Evolutionary conservation across 2,329 filamentous ascomycete species (phyloP).

Genomic region (Dactylonectria macrodidyma): DNA sequence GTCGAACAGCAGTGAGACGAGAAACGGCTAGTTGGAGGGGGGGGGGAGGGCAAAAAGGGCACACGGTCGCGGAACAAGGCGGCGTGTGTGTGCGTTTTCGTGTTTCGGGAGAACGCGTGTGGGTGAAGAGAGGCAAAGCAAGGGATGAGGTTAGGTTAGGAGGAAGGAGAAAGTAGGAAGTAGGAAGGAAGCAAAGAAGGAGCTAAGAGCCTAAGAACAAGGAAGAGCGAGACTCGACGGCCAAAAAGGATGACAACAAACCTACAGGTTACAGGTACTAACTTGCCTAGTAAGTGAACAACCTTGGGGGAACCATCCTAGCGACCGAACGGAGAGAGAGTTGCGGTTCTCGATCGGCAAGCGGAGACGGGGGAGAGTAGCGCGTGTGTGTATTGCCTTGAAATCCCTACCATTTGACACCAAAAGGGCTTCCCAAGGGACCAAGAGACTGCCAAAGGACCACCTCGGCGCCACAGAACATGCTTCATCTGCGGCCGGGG

Average conservation of each 20-base stretch:
- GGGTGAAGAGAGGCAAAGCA: constrained; percentile 24
- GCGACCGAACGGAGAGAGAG: constrained; percentile 32
- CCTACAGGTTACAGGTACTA: too few species aligned
- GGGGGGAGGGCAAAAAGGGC: constrained; percentile 16
- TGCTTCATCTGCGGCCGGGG: background rate
- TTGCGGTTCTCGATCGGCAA: constrained; percentile 43
- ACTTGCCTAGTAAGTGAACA: background rate
- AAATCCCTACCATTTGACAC: too few species aligned
- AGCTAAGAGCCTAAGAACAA: background rate
- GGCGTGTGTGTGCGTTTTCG: background rate
- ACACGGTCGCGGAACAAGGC: constrained; percentile 1
- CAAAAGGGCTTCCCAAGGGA: too few species aligned
- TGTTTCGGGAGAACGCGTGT: background rate
- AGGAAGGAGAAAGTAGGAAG: constrained; percentile 31
- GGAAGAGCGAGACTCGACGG: background rate
- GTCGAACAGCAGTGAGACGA: constrained; percentile 3
- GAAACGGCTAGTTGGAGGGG: too few species aligned
- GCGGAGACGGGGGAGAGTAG: constrained; percentile 41
- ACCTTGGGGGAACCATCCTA: constrained; percentile 1
- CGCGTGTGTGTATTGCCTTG: constrained; percentile 36
- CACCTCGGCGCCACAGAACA: constrained; percentile 24
- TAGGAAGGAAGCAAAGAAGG: constrained; percentile 25
- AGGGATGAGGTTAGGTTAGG: constrained; percentile 34
- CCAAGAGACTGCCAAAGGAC: constrained; percentile 1
- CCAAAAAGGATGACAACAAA: constrained; percentile 1